A percentile compares a stretch with the other conserved stretches of the same genome.
Conservation (phyloP, 306 rosid genomes). For the Hylodesmum podocarpum region DNA sequence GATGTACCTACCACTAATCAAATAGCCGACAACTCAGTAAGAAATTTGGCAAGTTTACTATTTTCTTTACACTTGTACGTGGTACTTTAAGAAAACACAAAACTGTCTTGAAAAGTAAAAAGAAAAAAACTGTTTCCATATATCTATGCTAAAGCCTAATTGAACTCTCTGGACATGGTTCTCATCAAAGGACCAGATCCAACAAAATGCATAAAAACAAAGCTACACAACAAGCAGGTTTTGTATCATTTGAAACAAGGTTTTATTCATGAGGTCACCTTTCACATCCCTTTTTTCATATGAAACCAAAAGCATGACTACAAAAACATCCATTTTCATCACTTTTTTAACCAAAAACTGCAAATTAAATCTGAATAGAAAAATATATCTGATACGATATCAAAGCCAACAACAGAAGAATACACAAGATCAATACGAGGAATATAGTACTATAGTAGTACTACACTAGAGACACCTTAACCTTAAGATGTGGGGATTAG, state of each 20-base stretch:
- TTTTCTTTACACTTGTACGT: background rate
- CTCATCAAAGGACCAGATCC: slow-evolving; percentile 25
- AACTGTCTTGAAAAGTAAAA: slow-evolving; percentile 33
- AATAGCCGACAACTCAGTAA: slow-evolving; percentile 31
- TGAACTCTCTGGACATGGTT: slow-evolving; percentile 18
- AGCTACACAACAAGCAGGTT: slow-evolving; percentile 23
- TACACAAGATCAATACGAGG: background rate
- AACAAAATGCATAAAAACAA: slow-evolving; percentile 30
- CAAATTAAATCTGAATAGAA: background rate
- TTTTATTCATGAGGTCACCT: slow-evolving; percentile 14
- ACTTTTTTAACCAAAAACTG: background rate
- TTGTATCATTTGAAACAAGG: slow-evolving; percentile 30
- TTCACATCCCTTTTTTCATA: background rate
- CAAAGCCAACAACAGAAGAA: slow-evolving; percentile 17
- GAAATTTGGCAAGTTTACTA: background rate
- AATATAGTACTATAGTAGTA: background rate
- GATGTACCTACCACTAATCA: slow-evolving; percentile 21
- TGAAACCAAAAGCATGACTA: slow-evolving; percentile 24
- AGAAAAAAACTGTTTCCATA: background rate
- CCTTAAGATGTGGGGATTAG: background rate
- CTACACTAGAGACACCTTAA: slow-evolving; percentile 13
- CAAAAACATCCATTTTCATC: slow-evolving; percentile 26
- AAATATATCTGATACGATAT: background rate
- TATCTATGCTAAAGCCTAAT: too few relatives aligned
- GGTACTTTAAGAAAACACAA: slow-evolving; percentile 20